phyloP scores from a whole-genome alignment of 371 early-diverging fungal species.

The Syncephalastrum racemosum region DNA sequence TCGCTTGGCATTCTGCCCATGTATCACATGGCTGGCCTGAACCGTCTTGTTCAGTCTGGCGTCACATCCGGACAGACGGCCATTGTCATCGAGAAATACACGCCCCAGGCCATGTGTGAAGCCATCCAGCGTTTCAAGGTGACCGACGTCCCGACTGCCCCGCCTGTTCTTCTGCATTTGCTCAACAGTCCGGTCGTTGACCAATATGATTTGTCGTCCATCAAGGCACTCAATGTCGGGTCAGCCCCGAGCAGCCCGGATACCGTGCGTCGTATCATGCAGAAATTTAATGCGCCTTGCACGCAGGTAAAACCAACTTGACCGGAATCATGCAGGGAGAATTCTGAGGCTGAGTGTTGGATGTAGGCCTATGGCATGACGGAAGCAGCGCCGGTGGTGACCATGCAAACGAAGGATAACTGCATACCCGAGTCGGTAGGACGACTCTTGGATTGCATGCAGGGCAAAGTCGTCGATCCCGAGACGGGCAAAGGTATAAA shows the following conservation, averaged over 20 bases:
- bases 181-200: constrained; percentile 62
- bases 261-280: too few species aligned
- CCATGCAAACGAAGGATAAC: constrained; percentile 12
- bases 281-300: too few species aligned
- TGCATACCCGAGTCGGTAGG: constrained; percentile 64
- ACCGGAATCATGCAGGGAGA: too few species aligned
- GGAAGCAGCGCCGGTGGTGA: constrained; percentile 49
- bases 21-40: constrained; percentile 7
- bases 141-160: constrained; percentile 59
- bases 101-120: constrained; percentile 33
- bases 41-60: neutral
- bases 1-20: constrained; percentile 8
- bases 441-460: constrained; percentile 59
- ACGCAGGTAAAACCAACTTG: too few species aligned
- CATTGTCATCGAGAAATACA: constrained; percentile 1
- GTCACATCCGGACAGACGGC: neutral
- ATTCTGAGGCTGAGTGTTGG: too few species aligned
- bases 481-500: constrained; percentile 35
- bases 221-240: constrained; percentile 54
- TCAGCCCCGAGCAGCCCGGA: constrained; percentile 60
- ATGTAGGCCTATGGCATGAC: constrained; percentile 63
- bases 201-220: constrained; percentile 55
- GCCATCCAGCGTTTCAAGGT: constrained; percentile 50
- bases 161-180: constrained; percentile 65
- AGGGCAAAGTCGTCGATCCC: constrained; percentile 64